phyloP scores from a whole-genome alignment of 2,329 filamentous ascomycete genomes.

The Raffaelea ambrosiae region DNA sequence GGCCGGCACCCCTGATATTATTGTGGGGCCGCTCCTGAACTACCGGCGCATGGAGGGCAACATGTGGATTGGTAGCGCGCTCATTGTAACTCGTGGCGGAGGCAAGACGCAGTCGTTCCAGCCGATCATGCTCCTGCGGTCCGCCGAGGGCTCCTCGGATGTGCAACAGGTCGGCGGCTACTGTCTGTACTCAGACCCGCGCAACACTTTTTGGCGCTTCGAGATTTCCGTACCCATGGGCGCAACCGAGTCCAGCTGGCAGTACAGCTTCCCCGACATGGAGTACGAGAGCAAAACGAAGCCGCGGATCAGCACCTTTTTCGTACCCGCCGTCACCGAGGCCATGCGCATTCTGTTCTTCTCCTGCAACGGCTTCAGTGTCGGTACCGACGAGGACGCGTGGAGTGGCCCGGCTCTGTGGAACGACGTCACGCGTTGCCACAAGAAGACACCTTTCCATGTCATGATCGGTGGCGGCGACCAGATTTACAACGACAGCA shows the following conservation, averaged over 20 bases:
- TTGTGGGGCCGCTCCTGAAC: constrained; percentile 68
- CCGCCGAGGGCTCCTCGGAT: constrained; percentile 20
- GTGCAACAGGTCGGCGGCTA: constrained; percentile 37
- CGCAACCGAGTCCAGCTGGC: constrained; percentile 62
- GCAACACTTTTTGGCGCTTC: constrained; percentile 90
- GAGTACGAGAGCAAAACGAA: constrained; percentile 43
- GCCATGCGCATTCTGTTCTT: constrained; percentile 99
- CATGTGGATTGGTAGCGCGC: constrained; percentile 75
- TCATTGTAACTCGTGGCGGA: constrained; percentile 72
- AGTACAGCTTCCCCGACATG: constrained; percentile 64
- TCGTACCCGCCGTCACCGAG: constrained; percentile 71
- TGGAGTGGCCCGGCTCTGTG: constrained; percentile 90
- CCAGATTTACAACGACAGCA: constrained; percentile 93
- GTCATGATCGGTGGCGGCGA: constrained; percentile 95
- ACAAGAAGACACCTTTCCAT: constrained; percentile 76
- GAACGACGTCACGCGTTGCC: constrained; percentile 83
- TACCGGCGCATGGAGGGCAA: constrained; percentile 64
- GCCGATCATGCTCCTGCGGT: constrained; percentile 50
- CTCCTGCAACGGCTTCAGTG: constrained; percentile 93
- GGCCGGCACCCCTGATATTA: constrained; percentile 36
- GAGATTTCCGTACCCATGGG: constrained; percentile 70
- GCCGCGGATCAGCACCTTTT: constrained; percentile 61
- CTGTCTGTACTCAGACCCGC: constrained; percentile 56
- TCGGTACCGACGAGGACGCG: constrained; percentile 74
- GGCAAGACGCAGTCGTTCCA: constrained; percentile 46